Evolutionary conservation across 148 eudicot genomes (phyloP).

Genomic region (Chenopodium quinoa): DNA sequence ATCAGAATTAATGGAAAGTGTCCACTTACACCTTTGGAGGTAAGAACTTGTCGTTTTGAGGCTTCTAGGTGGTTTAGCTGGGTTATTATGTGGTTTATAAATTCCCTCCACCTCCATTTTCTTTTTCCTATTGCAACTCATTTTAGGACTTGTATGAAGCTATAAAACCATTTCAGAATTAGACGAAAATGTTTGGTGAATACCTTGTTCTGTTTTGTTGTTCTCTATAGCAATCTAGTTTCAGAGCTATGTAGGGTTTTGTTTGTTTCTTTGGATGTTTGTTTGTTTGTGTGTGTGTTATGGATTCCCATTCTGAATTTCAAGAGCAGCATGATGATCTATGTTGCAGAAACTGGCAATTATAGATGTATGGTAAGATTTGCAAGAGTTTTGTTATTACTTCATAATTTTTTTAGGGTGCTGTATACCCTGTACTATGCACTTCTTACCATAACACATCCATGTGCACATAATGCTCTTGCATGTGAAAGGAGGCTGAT

Average conservation of each 20-base stretch:
- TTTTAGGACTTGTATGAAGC: background rate
- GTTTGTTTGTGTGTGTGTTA: background rate
- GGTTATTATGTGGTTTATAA: background rate
- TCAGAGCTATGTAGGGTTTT: background rate
- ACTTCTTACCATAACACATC: no score
- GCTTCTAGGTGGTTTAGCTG: background rate
- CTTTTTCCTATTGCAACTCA: background rate
- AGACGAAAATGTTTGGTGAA: background rate
- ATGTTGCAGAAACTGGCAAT: background rate
- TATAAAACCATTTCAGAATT: background rate
- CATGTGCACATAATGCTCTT: no score
- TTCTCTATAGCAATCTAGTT: background rate
- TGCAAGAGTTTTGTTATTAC: no score
- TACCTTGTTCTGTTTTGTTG: background rate
- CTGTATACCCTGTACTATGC: background rate
- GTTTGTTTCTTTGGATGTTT: no score
- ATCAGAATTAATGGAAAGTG: slow-evolving; percentile 90
- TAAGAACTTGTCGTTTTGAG: slow-evolving; percentile 25
- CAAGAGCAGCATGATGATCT: background rate
- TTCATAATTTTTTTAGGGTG: background rate
- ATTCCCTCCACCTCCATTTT: no score
- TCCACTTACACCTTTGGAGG: slow-evolving; percentile 97
- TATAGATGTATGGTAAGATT: background rate
- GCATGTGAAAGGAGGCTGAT: no score
- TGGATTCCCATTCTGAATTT: background rate